Conservation (phyloP, 305 asterid species). For the Solanum hybrid region DNA sequence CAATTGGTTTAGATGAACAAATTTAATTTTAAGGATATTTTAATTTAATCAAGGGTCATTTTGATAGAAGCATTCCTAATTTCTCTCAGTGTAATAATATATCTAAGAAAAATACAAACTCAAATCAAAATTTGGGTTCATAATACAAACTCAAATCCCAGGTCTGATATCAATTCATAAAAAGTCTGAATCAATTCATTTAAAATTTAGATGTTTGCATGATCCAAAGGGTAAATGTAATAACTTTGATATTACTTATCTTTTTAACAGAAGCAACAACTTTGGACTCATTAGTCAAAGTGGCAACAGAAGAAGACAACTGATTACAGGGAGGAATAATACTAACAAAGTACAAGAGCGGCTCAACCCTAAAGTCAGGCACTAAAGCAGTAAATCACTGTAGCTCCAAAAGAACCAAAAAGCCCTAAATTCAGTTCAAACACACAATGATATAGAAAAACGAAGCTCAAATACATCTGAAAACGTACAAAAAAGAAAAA, state of each 20-base stretch:
- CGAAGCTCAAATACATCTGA: neutral
- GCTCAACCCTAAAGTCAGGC: neutral
- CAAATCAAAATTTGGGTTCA: too few species aligned
- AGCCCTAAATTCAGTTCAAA: too few species aligned
- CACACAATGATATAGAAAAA: too few species aligned
- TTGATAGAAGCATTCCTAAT: neutral
- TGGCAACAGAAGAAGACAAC: neutral
- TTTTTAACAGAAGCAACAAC: too few species aligned
- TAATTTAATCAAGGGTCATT: neutral
- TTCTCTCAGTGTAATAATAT: neutral
- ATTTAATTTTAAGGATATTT: neutral
- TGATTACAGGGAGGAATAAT: neutral
- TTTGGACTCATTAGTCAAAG: neutral
- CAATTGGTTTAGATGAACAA: neutral
- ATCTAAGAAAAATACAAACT: neutral
- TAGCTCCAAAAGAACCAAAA: too few species aligned
- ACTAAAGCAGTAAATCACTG: neutral
- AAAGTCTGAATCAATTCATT: neutral
- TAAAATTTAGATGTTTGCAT: neutral
- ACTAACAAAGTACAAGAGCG: neutral
- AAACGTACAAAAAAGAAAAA: too few species aligned
- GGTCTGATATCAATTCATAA: neutral
- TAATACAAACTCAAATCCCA: neutral
- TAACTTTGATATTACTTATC: too few species aligned
- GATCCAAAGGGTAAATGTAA: neutral